Conservation (phyloP, 345 rosid species). For the Noccaea caerulescens region DNA sequence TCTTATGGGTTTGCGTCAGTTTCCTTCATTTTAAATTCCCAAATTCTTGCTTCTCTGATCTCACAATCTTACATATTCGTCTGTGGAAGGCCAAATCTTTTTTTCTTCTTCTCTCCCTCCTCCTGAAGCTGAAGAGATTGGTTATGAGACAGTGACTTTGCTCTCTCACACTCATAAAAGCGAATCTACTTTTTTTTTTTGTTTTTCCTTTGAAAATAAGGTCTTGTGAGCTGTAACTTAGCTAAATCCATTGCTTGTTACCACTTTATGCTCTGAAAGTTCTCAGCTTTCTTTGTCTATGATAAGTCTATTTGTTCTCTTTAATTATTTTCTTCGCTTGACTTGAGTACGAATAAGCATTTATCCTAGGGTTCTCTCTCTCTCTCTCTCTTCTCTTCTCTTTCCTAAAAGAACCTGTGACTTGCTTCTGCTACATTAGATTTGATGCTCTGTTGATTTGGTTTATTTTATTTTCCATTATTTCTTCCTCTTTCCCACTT, state of each 20-base stretch:
- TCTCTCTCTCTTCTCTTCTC: constrained; percentile 30
- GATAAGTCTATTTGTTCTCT: constrained; percentile 46
- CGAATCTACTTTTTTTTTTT: constrained; percentile 64
- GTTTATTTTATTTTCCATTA: constrained; percentile 49
- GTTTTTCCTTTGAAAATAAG: constrained; percentile 3
- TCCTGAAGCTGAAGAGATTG: constrained; percentile 43
- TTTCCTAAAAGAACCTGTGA: constrained; percentile 49
- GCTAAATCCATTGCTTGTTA: constrained; percentile 60
- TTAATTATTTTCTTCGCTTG: constrained; percentile 46
- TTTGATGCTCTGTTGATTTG: constrained; percentile 68
- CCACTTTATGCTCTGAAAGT: constrained; percentile 94
- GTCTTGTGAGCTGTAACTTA: constrained; percentile 65
- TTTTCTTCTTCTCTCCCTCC: neutral
- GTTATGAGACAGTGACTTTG: constrained; percentile 47
- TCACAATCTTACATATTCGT: constrained; percentile 28
- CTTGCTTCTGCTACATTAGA: constrained; percentile 58
- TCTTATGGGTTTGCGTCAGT: constrained; percentile 32
- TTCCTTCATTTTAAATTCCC: constrained; percentile 1
- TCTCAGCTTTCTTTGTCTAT: constrained; percentile 72
- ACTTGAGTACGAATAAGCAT: constrained; percentile 47
- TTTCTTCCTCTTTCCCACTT: constrained; percentile 57
- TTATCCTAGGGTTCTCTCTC: constrained; percentile 47
- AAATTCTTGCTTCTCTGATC: constrained; percentile 50
- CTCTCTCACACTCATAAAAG: constrained; percentile 51
- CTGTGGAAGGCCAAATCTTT: constrained; percentile 11